Evolutionary conservation across 2,329 filamentous ascomycete species (phyloP), one percentile per base, ranked within the genome.

Genomic region (Microdochium nivale): DNA sequence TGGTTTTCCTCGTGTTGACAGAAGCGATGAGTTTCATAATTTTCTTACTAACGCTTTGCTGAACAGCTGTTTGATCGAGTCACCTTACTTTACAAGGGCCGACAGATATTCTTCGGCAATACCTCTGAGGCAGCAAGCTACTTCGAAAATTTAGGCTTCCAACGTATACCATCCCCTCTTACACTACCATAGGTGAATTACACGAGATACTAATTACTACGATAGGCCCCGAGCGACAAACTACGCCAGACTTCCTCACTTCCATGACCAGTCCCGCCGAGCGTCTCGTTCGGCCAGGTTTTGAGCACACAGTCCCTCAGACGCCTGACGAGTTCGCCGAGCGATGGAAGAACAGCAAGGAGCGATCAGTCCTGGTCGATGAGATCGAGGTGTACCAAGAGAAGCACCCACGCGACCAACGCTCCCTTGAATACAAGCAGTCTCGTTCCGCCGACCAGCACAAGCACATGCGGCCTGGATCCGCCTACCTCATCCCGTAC

Each of bases 1-100:
- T 87, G 61, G 83, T 88, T 62, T 87, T 87, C 60, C 82, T 87
- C 0, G 70, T 87, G 0, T 76, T 88, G 83, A 87, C 47, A 76
- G 81, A 52, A 84, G 84, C 48, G 80, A 81, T 54, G 65, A 87
- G 58, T n/a, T n/a, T n/a, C n/a, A 74, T 61, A 19, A 16, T 37
- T 5, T 14, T 4, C 11, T 37, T 9, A 37, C 14, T 37, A 37
- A 33, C 14, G 14, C n/a, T 16, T 14, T 7, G n/a, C n/a, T 19
- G 4, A 14, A 19, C 14, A 37, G 33, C 3, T 37, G n/a, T 37
- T 37, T 37, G 33, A 37, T 19, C 33, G 33, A 4, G 33, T 37
- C 14, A 37, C 33, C n/a, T 19, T 37, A 14, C n/a, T 37, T 4
- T 37, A 37, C 33, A 37, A 37, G 14, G 33, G 33, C 4, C 8